Evolutionary conservation across 164 flowering plant genomes (phyloP), one percentile per base, ranked within the genome.

Genomic region (Buxus sempervirens): DNA sequence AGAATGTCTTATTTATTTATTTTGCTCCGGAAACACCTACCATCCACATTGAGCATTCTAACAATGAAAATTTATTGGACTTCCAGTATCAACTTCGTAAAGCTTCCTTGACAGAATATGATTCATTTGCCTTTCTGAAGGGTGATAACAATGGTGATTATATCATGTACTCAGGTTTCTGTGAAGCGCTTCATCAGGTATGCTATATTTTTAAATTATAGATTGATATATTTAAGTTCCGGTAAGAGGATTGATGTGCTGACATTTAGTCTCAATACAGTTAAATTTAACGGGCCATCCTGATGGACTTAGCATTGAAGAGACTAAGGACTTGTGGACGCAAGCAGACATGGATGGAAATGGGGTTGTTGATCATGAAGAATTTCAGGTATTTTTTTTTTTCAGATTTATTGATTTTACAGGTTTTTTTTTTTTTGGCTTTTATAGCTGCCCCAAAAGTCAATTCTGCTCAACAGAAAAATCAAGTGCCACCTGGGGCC

Each of bases 131-230:
- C 28, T 88, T 85, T 74, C 74, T 92, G 60, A 95, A 87, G 83
- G 89, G 80, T 5, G 89, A 86, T 73, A 79, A 78, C 70, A 65
- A 72, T 41, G 83, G 83, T 69, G 93, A 87, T 67, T 86, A 68
- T 67, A 85, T 95, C 57, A 89, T 90, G 48, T 89, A 81, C 74
- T 63, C 90, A 4, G 86, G 87, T 59, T 95, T 95, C 73, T 85
- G 93, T 76, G 90, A 88, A 75, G 96, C 90, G 62, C 88, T 95
- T 64, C 65, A 82, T 56, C 93, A 90, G 94, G 99, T 95, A 75
- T 60, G 14, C 45, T 54, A 9, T 70, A 38, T 61, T 41, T 20
- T 18, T 24, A 5, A 20, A 18, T 15, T 32, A 22, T 22, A 28
- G 26, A 21, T 58, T 58, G 58, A 23, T 14, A 56, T 20, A 60